Conservation (phyloP, 768 basidiomycete species). For the Dioszegia crocea region DNA sequence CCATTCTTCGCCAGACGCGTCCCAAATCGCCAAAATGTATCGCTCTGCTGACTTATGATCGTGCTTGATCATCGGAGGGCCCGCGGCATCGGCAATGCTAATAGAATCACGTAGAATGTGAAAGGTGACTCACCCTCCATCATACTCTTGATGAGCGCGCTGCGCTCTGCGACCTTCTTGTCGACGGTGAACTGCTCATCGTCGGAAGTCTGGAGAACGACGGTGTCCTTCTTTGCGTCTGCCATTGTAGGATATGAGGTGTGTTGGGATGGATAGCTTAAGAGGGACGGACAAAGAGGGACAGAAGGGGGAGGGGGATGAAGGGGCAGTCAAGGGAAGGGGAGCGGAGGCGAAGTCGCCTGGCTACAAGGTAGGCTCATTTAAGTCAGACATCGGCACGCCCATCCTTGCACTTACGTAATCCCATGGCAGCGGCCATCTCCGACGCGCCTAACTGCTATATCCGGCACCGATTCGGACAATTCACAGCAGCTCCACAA, state of each 20-base stretch:
- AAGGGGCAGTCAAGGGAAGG: too few relatives aligned
- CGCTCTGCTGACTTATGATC: too few relatives aligned
- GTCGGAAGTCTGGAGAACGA: slow-evolving; percentile 61
- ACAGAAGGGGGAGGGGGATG: background rate
- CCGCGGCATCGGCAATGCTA: too few relatives aligned
- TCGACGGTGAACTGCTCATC: slow-evolving; percentile 91
- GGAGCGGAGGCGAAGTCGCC: too few relatives aligned
- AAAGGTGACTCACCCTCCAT: slow-evolving; percentile 69
- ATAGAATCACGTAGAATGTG: background rate
- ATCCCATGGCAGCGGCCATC: background rate
- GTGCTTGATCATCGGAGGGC: too few relatives aligned
- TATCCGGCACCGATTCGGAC: too few relatives aligned
- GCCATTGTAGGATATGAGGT: slow-evolving; percentile 21
- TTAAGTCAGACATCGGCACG: too few relatives aligned
- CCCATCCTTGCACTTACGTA: too few relatives aligned
- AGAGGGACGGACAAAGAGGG: background rate
- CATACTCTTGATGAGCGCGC: slow-evolving; percentile 98
- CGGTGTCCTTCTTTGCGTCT: slow-evolving; percentile 27
- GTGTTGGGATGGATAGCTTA: background rate
- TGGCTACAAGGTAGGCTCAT: too few relatives aligned
- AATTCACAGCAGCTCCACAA: too few relatives aligned
- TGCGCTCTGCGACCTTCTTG: slow-evolving; percentile 89
- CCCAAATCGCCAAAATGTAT: too few relatives aligned
- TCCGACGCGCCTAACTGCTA: background rate
- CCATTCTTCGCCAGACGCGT: background rate